Evolutionary conservation across 192 early-diverging fungal genomes (phyloP).

Genomic region (Chytriomyces sp.): DNA sequence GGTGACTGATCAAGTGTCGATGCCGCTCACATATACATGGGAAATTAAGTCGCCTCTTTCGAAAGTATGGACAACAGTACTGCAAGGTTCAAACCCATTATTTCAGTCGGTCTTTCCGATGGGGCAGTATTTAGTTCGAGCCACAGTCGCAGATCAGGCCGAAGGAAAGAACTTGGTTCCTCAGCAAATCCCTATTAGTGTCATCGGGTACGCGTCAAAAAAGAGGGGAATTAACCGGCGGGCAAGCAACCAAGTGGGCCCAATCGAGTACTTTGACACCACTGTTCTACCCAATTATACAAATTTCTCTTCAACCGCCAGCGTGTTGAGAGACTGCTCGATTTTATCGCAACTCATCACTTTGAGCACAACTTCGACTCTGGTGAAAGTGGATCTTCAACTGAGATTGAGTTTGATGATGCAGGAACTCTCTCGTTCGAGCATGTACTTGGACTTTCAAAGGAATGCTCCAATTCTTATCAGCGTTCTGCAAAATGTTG

Average conservation of each 20-base stretch:
- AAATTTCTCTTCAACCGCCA: conserved; percentile 1
- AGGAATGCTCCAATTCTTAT: too few species aligned
- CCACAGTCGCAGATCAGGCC: not conserved
- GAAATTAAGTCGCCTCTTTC: conserved; percentile 9
- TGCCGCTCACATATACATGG: conserved; percentile 17
- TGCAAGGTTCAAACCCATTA: not conserved
- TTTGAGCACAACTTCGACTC: too few species aligned
- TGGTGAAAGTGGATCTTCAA: too few species aligned
- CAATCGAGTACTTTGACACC: not conserved
- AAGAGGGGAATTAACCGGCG: not conserved
- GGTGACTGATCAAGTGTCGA: conserved; percentile 13
- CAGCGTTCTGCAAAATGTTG: too few species aligned
- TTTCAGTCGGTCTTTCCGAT: conserved; percentile 1
- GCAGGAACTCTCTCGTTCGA: too few species aligned
- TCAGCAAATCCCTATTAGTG: conserved; percentile 2
- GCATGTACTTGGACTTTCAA: too few species aligned
- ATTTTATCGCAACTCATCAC: not conserved
- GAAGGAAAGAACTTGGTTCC: conserved; percentile 1
- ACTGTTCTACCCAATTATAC: not conserved
- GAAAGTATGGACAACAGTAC: not conserved
- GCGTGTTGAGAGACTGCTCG: not conserved
- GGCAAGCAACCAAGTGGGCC: not conserved
- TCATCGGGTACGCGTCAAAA: not conserved
- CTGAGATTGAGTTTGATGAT: too few species aligned
- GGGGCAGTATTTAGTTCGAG: conserved; percentile 5